A percentile compares a stretch with the other conserved stretches of the same genome.
Evolutionary conservation across 306 rosid species (phyloP).

Genomic region (Alnus glutinosa): DNA sequence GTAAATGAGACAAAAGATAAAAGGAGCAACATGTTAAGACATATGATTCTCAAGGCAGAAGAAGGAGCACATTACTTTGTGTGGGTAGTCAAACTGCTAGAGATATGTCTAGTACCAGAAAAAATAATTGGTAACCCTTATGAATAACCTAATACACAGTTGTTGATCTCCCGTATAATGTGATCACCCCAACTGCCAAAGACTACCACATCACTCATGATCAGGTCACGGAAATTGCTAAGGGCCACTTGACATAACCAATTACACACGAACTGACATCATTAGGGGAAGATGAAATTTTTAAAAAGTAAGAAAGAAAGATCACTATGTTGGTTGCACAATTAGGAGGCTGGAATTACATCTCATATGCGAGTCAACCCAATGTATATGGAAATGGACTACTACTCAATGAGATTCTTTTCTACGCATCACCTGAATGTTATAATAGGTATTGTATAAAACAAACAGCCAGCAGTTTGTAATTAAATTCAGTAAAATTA

Average conservation of each 20-base stretch:
- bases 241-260: background rate
- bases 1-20: constrained; percentile 22
- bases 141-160: constrained; percentile 1
- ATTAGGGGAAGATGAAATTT: background rate
- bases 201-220: background rate
- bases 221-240: background rate
- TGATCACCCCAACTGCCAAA: background rate
- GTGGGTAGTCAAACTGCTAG: constrained; percentile 9
- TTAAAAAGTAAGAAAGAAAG: background rate
- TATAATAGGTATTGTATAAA: background rate
- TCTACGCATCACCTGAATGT: background rate
- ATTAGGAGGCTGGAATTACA: background rate
- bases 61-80: background rate
- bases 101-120: constrained; percentile 17
- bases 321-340: background rate
- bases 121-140: constrained; percentile 14
- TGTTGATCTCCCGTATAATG: constrained; percentile 5
- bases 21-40: constrained; percentile 16
- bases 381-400: background rate
- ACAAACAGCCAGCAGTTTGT: no score
- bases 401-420: background rate
- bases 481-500: no score
- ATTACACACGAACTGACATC: background rate
- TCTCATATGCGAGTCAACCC: background rate
- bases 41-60: constrained; percentile 1